Evolutionary conservation across 148 eudicot genomes (phyloP).

Genomic region (Dianthus caryophyllus): DNA sequence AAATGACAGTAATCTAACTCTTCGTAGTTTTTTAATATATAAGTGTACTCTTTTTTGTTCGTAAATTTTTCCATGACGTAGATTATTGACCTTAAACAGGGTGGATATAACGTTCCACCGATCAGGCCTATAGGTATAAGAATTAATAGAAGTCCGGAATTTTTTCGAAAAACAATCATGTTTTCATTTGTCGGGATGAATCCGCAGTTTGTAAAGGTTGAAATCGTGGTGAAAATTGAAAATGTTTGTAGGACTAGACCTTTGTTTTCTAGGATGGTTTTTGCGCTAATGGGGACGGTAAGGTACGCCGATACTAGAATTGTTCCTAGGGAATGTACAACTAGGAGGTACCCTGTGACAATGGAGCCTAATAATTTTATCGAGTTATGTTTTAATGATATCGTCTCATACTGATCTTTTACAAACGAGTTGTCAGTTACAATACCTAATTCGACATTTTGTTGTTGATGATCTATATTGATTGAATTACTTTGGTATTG

Average conservation of each 20-base stretch:
- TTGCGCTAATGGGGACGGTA: constrained; percentile 26
- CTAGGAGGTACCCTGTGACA: constrained; percentile 34
- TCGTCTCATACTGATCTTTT: neutral
- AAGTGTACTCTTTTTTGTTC: constrained; percentile 30
- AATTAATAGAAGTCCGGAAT: constrained; percentile 41
- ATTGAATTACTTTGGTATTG: neutral
- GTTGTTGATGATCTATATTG: neutral
- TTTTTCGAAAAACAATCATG: constrained; percentile 40
- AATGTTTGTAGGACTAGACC: constrained; percentile 37
- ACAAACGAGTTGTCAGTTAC: neutral
- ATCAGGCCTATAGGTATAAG: constrained; percentile 39
- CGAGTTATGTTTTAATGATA: constrained; percentile 25
- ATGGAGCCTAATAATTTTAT: constrained; percentile 35
- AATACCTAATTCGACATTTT: constrained; percentile 12
- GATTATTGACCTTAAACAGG: constrained; percentile 30
- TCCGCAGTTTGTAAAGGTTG: constrained; percentile 53
- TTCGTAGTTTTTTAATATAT: constrained; percentile 26
- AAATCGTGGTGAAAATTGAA: constrained; percentile 35
- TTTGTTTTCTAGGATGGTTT: constrained; percentile 27
- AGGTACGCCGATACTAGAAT: constrained; percentile 29
- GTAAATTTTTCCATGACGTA: constrained; percentile 26
- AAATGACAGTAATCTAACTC: constrained; percentile 32
- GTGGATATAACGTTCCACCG: constrained; percentile 43
- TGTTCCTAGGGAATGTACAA: constrained; percentile 27
- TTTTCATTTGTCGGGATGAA: constrained; percentile 55